These are phyloP conservation scores for Penicillium riverlandense DNA, from an alignment of 495 filamentous ascomycete genomes.

Conservation along the genomic window DNA sequence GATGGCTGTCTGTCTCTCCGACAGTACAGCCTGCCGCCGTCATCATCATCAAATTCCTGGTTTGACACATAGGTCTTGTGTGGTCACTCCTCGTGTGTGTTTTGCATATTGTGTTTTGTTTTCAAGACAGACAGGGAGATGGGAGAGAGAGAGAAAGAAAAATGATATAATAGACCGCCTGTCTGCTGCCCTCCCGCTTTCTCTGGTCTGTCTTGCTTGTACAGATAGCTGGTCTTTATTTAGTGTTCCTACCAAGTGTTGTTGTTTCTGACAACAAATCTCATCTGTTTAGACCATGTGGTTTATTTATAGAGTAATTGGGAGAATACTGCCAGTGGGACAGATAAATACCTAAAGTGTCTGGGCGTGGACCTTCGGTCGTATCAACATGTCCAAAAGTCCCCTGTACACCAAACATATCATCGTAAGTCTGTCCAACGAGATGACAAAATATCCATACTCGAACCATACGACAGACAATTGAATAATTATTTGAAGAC, in stretches of 20 bases:
- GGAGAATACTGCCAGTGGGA: no score
- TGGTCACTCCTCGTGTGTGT: constrained; percentile 6
- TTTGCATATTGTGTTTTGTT: constrained; percentile 24
- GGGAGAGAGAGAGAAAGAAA: constrained; percentile 8
- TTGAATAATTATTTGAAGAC: no score
- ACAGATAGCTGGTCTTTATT: constrained; percentile 45
- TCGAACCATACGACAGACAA: not conserved
- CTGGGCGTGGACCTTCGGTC: no score
- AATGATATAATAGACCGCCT: constrained; percentile 20
- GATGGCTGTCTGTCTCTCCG: constrained; percentile 13
- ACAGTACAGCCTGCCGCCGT: constrained; percentile 19
- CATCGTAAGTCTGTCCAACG: no score
- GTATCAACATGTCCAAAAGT: no score
- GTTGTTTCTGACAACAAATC: constrained; percentile 25
- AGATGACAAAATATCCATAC: no score
- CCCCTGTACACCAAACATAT: no score
- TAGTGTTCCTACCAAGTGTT: constrained; percentile 30
- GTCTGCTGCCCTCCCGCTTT: constrained; percentile 2
- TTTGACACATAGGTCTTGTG: not conserved
- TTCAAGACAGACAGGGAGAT: constrained; percentile 13
- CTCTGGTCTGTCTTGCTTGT: constrained; percentile 34
- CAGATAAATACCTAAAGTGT: no score
- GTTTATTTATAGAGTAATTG: not conserved
- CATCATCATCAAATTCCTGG: no score
- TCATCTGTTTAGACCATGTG: constrained; percentile 29